Conservation (phyloP, 495 filamentous ascomycete species). For the Penicillium parvum region DNA sequence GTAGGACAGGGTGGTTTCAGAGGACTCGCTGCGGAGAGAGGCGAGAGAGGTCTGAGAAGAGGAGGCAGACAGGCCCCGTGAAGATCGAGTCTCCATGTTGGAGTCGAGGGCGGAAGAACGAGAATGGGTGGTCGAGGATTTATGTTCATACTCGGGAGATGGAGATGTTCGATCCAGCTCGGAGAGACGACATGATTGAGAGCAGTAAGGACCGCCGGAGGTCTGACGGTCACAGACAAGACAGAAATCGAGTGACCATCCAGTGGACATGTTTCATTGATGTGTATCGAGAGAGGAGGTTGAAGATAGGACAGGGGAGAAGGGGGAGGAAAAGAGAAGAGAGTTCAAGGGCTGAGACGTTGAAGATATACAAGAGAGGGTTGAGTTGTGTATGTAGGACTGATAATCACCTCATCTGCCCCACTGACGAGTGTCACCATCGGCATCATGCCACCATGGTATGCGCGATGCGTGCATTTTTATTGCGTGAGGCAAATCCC, state of each 20-base stretch:
- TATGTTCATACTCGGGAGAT: slow-evolving; percentile 40
- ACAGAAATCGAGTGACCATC: slow-evolving; percentile 92
- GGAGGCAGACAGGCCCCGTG: slow-evolving; percentile 61
- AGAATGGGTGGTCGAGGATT: slow-evolving; percentile 27
- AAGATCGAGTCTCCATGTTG: slow-evolving; percentile 10
- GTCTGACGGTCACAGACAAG: slow-evolving; percentile 91
- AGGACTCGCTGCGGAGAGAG: slow-evolving; percentile 64
- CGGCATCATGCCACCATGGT: slow-evolving; percentile 14
- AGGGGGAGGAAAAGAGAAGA: neutral
- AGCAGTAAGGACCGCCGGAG: slow-evolving; percentile 76
- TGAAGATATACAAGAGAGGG: neutral
- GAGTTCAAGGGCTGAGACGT: neutral
- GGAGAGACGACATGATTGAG: slow-evolving; percentile 82
- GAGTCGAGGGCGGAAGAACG: slow-evolving; percentile 31
- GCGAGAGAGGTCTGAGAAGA: slow-evolving; percentile 81
- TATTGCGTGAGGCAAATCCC: slow-evolving; percentile 4
- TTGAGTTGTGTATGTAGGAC: slow-evolving; percentile 3
- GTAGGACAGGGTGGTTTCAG: slow-evolving; percentile 58
- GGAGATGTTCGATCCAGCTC: slow-evolving; percentile 69
- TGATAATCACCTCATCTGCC: slow-evolving; percentile 11
- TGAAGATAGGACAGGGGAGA: neutral
- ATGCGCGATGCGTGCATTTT: too few species aligned
- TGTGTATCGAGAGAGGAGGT: slow-evolving; percentile 1
- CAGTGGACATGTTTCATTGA: slow-evolving; percentile 53
- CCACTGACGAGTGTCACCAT: slow-evolving; percentile 1